phyloP scores from a whole-genome alignment of 306 rosid genomes.

The Casuarina cunninghamiana region DNA sequence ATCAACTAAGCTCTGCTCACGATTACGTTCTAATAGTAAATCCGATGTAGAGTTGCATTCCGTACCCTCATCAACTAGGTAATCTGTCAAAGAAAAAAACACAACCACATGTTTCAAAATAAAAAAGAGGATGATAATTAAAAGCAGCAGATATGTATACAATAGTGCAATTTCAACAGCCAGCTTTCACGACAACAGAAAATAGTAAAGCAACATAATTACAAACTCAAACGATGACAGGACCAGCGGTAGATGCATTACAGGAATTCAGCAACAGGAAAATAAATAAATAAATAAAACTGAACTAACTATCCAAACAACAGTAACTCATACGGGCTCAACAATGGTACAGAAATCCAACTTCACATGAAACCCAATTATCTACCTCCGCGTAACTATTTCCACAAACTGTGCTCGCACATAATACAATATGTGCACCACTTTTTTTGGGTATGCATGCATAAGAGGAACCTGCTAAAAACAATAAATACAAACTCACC shows the following conservation, averaged over 20 bases:
- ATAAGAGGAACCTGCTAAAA: slow-evolving; percentile 9
- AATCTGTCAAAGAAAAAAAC: slow-evolving; percentile 59
- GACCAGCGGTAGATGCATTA: background rate
- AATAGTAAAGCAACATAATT: background rate
- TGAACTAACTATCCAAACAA: background rate
- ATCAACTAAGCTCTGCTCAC: slow-evolving; percentile 86
- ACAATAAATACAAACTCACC: slow-evolving; percentile 49
- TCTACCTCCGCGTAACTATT: background rate
- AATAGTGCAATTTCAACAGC: slow-evolving; percentile 1
- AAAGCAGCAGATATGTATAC: slow-evolving; percentile 14
- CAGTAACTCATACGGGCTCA: background rate
- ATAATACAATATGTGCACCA: background rate
- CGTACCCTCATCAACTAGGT: slow-evolving; percentile 98
- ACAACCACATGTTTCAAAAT: slow-evolving; percentile 24
- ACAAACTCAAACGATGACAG: background rate
- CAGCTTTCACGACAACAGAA: background rate
- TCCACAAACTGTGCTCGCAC: background rate
- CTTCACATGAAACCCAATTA: background rate
- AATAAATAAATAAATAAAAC: background rate
- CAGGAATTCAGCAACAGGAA: too few species aligned
- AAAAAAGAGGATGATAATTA: background rate
- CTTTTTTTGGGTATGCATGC: background rate
- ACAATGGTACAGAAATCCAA: background rate
- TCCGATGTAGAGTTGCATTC: slow-evolving; percentile 95
- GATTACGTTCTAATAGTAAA: slow-evolving; percentile 79